Evolutionary conservation across 805 yeast species (phyloP), one percentile per base, ranked within the genome.

Genomic region (Huiozyma naganishii): DNA sequence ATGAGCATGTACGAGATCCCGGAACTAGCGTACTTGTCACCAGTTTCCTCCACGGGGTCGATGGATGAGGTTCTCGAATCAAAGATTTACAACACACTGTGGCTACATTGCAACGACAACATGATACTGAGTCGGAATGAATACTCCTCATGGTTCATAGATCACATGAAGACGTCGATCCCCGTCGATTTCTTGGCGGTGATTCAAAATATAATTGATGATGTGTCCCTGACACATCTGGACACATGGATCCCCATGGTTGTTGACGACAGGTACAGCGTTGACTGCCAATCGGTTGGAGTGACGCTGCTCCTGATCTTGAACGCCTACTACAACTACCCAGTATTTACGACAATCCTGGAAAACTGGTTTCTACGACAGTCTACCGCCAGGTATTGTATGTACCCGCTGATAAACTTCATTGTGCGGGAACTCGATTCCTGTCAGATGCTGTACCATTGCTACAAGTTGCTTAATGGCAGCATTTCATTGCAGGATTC

Each of bases 321-420:
- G 7, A 50, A 52, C 37, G 53, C 51, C 5, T 45, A 47, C 37
- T 6, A 40, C 10, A 43, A 47, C 13, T 41, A 43, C 30, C 40
- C 41, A 5, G 48, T 45, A 11, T 29, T 51, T 36, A 29, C 45
- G 6, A 35, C 32, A 6, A 45, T 41, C 9, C 41, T 52, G 27
- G 40, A 49, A 44, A 38, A 46, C 6, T 56, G 59, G 59, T 37
- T 54, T 17, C 37, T 52, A 13, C 44, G 37, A 6, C 48, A 44
- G 29, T 23, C 38, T n/a, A 36, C 27, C 3, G 23, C 48, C 11
- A 43, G 43, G 23, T 49, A 38, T 32, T 46, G 46, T 6, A 52
- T 54, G 51, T 50, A 47, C 29, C 57, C 58, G 8, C 17, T 54
- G 30, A 42, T 56, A 1, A 49, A 54, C 41, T 51, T 48, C 32